These are phyloP conservation scores for Ophiostoma piceae DNA, from an alignment of 2,329 filamentous ascomycete genomes.

Conservation along the genomic window DNA sequence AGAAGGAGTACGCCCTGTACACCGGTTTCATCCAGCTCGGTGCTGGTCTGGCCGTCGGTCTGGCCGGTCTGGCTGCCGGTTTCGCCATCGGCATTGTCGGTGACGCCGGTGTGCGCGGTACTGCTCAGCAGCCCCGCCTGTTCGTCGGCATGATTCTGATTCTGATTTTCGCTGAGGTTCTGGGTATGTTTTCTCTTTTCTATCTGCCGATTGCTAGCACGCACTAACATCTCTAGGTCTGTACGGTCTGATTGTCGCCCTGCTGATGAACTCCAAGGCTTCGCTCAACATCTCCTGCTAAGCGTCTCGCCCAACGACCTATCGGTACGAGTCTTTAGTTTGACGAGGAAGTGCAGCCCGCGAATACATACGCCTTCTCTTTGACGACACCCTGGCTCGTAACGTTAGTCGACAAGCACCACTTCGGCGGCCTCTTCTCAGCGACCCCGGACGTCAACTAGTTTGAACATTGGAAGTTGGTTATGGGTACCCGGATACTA, in stretches of 20 bases:
- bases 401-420: background rate
- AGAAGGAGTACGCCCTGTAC: slow-evolving; percentile 64
- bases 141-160: slow-evolving; percentile 99
- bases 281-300: slow-evolving; percentile 59
- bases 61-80: slow-evolving; percentile 76
- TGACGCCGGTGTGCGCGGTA: slow-evolving; percentile 83
- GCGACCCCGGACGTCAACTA: background rate
- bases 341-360: background rate
- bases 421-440: background rate
- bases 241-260: slow-evolving; percentile 96
- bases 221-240: slow-evolving; percentile 61
- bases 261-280: slow-evolving; percentile 98
- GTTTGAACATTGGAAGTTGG: slow-evolving; percentile 5
- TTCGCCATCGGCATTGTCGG: slow-evolving; percentile 85
- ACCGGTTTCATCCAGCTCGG: slow-evolving; percentile 82
- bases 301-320: slow-evolving; percentile 28
- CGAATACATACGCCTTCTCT: background rate
- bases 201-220: slow-evolving; percentile 7
- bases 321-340: background rate
- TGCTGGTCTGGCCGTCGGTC: slow-evolving; percentile 74
- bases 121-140: slow-evolving; percentile 74
- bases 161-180: slow-evolving; percentile 98
- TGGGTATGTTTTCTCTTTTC: slow-evolving; percentile 59
- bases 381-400: background rate
- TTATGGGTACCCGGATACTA: slow-evolving; percentile 19